Conservation (phyloP, 225 moss, liverwort and hornwort genomes). For the Straminergon stramineum region DNA sequence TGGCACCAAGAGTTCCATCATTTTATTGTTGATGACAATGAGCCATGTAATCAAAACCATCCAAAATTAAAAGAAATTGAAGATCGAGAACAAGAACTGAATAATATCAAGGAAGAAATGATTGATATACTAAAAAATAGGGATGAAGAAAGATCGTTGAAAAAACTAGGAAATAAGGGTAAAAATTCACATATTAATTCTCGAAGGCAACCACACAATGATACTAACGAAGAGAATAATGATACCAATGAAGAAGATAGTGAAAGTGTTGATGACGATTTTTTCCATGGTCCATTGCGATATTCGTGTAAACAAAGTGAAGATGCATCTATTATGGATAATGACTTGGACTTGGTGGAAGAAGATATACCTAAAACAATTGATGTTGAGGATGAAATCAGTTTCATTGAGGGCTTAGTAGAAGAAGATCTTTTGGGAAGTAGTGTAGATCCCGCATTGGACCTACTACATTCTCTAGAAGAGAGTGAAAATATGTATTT, state of each 20-base stretch:
- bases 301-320: neutral
- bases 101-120: neutral
- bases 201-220: neutral
- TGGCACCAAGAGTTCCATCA: neutral
- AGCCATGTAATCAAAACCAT: neutral
- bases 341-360: neutral
- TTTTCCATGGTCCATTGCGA: neutral
- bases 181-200: neutral
- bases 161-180: neutral
- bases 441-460: neutral
- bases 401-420: neutral
- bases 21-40: neutral
- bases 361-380: neutral
- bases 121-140: neutral
- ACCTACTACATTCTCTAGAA: neutral
- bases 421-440: neutral
- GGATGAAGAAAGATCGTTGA: neutral
- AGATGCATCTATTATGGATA: neutral
- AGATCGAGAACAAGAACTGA: neutral
- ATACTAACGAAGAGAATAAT: neutral
- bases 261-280: neutral
- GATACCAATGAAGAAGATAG: neutral
- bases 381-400: conserved; percentile 10
- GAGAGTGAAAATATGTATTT: neutral
- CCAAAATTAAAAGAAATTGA: neutral